These are phyloP conservation scores for Aspergillus ruber DNA, from an alignment of 2,329 filamentous ascomycete genomes.

Conservation along the genomic window DNA sequence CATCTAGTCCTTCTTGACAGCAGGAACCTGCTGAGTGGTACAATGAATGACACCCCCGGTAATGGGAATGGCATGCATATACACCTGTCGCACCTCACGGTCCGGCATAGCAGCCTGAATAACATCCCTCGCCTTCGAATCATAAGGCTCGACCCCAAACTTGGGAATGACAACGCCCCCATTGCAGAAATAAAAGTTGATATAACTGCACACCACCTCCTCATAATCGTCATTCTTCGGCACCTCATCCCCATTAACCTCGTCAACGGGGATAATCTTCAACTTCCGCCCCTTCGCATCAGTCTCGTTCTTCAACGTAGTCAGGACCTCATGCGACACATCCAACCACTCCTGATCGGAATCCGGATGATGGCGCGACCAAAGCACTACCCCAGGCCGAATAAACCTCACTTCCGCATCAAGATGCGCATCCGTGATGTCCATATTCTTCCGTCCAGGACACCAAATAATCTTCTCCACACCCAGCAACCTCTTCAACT, in stretches of 20 bases:
- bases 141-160: slow-evolving; percentile 17
- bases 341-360: slow-evolving; percentile 11
- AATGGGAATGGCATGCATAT: slow-evolving; percentile 19
- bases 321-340: slow-evolving; percentile 13
- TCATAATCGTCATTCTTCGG: slow-evolving; percentile 3
- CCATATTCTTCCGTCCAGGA: slow-evolving; percentile 16
- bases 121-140: slow-evolving; percentile 15
- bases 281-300: slow-evolving; percentile 19
- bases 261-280: slow-evolving; percentile 16
- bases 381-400: slow-evolving; percentile 18
- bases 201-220: slow-evolving; percentile 18
- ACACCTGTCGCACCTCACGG: slow-evolving; percentile 19
- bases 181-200: slow-evolving; percentile 26
- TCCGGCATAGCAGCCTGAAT: slow-evolving; percentile 16
- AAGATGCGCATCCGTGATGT: slow-evolving; percentile 26
- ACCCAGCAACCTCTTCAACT: slow-evolving; percentile 18
- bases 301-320: slow-evolving; percentile 10
- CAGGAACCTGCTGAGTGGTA: slow-evolving; percentile 16
- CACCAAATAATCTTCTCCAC: slow-evolving; percentile 25
- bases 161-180: slow-evolving; percentile 21
- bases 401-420: slow-evolving; percentile 22
- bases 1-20: background rate
- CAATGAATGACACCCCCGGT: slow-evolving; percentile 26
- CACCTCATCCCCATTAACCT: slow-evolving; percentile 11
- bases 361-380: slow-evolving; percentile 12